These are phyloP conservation scores for Xylogone sp. DNA, from an alignment of 2,329 filamentous ascomycete species.

Conservation along the genomic window DNA sequence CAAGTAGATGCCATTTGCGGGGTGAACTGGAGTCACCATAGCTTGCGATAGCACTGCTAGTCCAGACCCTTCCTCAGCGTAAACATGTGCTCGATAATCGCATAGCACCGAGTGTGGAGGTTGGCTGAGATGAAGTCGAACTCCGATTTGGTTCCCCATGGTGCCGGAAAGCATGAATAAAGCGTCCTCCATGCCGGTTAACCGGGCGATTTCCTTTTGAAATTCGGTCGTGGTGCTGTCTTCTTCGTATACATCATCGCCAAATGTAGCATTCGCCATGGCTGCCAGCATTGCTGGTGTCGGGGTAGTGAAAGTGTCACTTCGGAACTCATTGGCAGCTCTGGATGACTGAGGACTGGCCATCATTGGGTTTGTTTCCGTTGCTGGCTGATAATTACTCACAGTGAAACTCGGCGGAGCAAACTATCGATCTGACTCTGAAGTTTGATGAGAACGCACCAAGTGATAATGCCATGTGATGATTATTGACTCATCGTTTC, in stretches of 20 bases:
- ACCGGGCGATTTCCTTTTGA: slow-evolving; percentile 65
- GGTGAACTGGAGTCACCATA: slow-evolving; percentile 57
- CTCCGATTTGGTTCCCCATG: slow-evolving; percentile 86
- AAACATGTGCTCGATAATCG: slow-evolving; percentile 71
- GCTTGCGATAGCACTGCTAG: slow-evolving; percentile 71
- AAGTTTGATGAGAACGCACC: too few relatives aligned
- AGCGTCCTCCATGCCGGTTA: slow-evolving; percentile 70
- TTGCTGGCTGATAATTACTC: too few relatives aligned
- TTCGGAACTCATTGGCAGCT: too few relatives aligned
- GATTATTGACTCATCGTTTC: too few relatives aligned
- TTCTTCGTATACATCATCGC: slow-evolving; percentile 78
- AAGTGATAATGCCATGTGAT: too few relatives aligned
- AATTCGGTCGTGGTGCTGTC: slow-evolving; percentile 72
- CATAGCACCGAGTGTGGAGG: slow-evolving; percentile 76
- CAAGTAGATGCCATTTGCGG: slow-evolving; percentile 62
- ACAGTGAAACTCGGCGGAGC: too few relatives aligned
- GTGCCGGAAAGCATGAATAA: slow-evolving; percentile 81
- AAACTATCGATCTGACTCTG: too few relatives aligned
- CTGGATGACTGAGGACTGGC: too few relatives aligned
- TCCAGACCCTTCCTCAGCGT: slow-evolving; percentile 58
- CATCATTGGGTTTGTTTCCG: too few relatives aligned
- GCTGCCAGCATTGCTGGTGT: slow-evolving; percentile 76
- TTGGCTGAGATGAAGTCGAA: slow-evolving; percentile 69
- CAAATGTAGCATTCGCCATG: slow-evolving; percentile 65
- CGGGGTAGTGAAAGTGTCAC: slow-evolving; percentile 68